Conservation (phyloP, 2,329 filamentous ascomycete genomes). For the Apiospora sp. region DNA sequence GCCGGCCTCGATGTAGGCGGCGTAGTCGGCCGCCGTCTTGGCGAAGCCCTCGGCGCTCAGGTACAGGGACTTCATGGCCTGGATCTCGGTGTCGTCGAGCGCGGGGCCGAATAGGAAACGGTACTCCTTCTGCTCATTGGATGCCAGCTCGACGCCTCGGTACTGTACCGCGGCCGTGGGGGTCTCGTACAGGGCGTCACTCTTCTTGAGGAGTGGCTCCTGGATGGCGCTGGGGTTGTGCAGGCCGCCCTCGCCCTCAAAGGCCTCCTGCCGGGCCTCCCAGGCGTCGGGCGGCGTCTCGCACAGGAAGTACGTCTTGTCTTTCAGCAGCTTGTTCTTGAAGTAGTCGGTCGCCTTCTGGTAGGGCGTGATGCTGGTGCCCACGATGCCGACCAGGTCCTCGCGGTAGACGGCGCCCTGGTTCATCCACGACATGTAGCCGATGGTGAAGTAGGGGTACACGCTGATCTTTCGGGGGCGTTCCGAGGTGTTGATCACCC, state of each 20-base stretch:
- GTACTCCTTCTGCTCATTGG: conserved; percentile 53
- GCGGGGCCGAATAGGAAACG: conserved; percentile 65
- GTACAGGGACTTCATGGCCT: conserved; percentile 54
- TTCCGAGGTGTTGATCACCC: conserved; percentile 57
- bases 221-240: conserved; percentile 57
- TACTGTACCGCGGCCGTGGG: conserved; percentile 63
- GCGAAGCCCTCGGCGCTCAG: conserved; percentile 58
- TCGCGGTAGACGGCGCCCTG: conserved; percentile 61
- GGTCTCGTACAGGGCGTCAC: conserved; percentile 63
- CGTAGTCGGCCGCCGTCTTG: conserved; percentile 54
- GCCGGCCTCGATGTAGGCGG: conserved; percentile 58
- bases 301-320: conserved; percentile 65
- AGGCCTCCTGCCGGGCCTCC: conserved; percentile 60
- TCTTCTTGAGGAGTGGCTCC: conserved; percentile 48
- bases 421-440: conserved; percentile 71
- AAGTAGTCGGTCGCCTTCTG: conserved; percentile 65
- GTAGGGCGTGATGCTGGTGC: conserved; percentile 62
- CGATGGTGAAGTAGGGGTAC: conserved; percentile 65
- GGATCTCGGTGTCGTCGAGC: conserved; percentile 59
- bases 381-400: conserved; percentile 58
- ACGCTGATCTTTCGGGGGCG: conserved; percentile 57
- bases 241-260: conserved; percentile 64
- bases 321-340: conserved; percentile 64
- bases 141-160: conserved; percentile 48
- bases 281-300: conserved; percentile 59